Base-by-base conservation (phyloP, 495 filamentous ascomycete species). In the Durotheca rogersii region DNA sequence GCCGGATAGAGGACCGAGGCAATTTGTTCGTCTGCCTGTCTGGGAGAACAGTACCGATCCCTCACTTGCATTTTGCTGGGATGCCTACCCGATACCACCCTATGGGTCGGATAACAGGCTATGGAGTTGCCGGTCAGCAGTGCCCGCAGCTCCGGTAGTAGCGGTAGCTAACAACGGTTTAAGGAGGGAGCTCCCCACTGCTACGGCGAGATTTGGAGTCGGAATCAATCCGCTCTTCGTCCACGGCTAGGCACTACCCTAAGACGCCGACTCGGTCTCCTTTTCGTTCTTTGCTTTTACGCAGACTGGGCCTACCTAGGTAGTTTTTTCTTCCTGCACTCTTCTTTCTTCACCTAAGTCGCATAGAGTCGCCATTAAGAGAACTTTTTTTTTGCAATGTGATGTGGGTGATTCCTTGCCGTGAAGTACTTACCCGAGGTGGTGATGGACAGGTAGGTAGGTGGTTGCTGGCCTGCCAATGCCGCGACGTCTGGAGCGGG, bases 401-500 rank as follows among this genome's bases (percentile, higher is more conserved):
- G 17, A 46, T 15, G 6, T 11, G 32, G 23, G 16, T 36, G 32
- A 12, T 14, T 46, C 6, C 17, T 18, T 9, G 23, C 6, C 23
- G 31, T 17, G 42, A 47, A 30, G 23, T 30, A 18, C 17, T 34
- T 30, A 10, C 21, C 10, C 19, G 36, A 15, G 16, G 33, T 6
- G n/a, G 12, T 1, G 34, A 17, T 18, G 27, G 15, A 21, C 14
- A 19, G 7, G 6, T 32, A 3, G 16, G 18, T 20, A 14, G 17
- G 2, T 46, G 12, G 19, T 46, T n/a, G n/a, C n/a, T n/a, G n/a
- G n/a, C n/a, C n/a, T n/a, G n/a, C n/a, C n/a, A n/a, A n/a, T n/a
- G n/a, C n/a, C n/a, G n/a, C n/a, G 43, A 38, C 38, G 45, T 48
- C 33, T 23, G 15, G 31, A 30, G 51, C 47, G 30, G 42, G 37